A percentile compares a stretch with the other conserved stretches of the same genome.
Evolutionary conservation across 108 stramenopile species (phyloP).

Genomic region (Fragilariopsis cylindrus): DNA sequence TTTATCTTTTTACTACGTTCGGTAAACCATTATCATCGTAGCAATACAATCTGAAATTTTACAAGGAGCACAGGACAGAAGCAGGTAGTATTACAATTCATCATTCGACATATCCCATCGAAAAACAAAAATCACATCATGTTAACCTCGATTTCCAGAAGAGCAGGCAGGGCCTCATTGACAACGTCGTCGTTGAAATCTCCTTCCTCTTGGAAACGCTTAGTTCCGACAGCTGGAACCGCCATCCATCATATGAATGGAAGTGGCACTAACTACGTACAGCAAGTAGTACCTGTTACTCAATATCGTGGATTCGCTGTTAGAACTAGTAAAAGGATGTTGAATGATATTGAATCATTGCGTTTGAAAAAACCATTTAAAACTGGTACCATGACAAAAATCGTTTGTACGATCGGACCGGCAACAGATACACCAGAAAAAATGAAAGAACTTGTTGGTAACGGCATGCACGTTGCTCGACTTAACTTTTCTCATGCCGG

Average conservation of each 20-base stretch:
- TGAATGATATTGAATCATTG: neutral
- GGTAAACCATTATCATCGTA: too few relatives aligned
- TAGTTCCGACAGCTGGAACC: neutral
- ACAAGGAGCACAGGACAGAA: neutral
- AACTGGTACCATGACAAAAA: conserved; percentile 71
- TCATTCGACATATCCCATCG: neutral
- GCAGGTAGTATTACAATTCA: too few relatives aligned
- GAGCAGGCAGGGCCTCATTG: neutral
- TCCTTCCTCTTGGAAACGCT: neutral
- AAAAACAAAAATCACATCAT: neutral
- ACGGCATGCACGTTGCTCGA: conserved; percentile 90
- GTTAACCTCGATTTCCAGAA: neutral
- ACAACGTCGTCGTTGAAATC: neutral
- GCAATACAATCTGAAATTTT: neutral
- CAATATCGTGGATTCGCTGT: neutral
- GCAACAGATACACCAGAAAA: conserved; percentile 66
- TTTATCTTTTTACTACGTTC: too few relatives aligned
- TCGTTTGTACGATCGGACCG: conserved; percentile 95
- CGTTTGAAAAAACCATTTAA: conserved; percentile 30
- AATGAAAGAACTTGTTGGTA: conserved; percentile 51
- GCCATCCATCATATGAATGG: neutral
- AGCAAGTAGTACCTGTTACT: too few relatives aligned
- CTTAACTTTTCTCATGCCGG: conserved; percentile 91
- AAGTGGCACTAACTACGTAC: neutral
- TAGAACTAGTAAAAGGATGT: neutral